A percentile compares a stretch with the other conserved stretches of the same genome.
These are phyloP conservation scores for Salix udensis DNA, from an alignment of 345 rosid genomes.

Conservation along the genomic window DNA sequence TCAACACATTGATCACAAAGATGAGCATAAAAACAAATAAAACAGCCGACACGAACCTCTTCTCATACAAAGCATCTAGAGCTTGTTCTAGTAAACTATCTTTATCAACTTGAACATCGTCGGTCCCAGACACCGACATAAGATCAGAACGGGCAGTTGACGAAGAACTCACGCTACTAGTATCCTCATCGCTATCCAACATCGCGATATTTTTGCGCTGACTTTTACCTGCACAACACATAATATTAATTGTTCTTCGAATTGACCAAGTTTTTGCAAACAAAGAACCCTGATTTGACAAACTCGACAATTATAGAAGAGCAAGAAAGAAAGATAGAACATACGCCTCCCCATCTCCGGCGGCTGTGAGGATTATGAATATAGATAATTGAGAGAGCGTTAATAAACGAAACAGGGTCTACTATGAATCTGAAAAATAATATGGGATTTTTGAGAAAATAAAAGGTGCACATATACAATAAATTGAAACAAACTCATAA, in stretches of 20 bases:
- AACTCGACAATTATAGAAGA: background rate
- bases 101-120: slow-evolving; percentile 58
- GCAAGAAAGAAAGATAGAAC: slow-evolving; percentile 9
- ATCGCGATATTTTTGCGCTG: slow-evolving; percentile 47
- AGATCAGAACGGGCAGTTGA: slow-evolving; percentile 62
- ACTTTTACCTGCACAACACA: slow-evolving; percentile 38
- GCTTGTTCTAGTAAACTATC: slow-evolving; percentile 71
- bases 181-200: slow-evolving; percentile 70
- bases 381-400: background rate
- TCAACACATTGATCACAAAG: background rate
- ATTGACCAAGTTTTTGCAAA: background rate
- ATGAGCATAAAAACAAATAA: background rate
- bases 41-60: slow-evolving; percentile 34
- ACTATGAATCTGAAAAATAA: slow-evolving; percentile 32
- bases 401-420: slow-evolving; percentile 33
- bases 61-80: slow-evolving; percentile 77
- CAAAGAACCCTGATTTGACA: background rate
- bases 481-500: slow-evolving; percentile 20
- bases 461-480: slow-evolving; percentile 27
- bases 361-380: slow-evolving; percentile 13
- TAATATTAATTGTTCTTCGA: too few species aligned
- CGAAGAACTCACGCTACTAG: slow-evolving; percentile 69
- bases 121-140: slow-evolving; percentile 43
- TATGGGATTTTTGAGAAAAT: slow-evolving; percentile 10
- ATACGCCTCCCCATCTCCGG: slow-evolving; percentile 72